Conservation (phyloP, 2,329 filamentous ascomycete genomes). For the Colletotrichum sp. region DNA sequence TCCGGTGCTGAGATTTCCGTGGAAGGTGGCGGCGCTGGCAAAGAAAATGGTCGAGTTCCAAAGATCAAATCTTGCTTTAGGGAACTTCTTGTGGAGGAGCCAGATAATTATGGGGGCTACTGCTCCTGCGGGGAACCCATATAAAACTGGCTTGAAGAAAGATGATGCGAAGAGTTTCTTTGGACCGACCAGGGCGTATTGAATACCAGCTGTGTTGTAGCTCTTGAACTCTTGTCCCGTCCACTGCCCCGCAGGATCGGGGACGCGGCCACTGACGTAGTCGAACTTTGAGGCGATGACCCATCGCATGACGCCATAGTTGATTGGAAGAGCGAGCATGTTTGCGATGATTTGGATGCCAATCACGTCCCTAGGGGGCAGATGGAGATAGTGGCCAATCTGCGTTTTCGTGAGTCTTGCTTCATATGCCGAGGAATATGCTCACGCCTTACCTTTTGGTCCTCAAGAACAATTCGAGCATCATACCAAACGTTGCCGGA, state of each 20-base stretch:
- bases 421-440: too few relatives aligned
- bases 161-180: constrained; percentile 47
- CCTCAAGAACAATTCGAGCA: constrained; percentile 62
- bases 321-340: constrained; percentile 46
- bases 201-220: constrained; percentile 60
- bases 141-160: constrained; percentile 54
- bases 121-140: constrained; percentile 58
- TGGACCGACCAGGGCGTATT: constrained; percentile 62
- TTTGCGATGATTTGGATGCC: constrained; percentile 43
- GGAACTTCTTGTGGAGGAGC: constrained; percentile 56
- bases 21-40: constrained; percentile 58
- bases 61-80: constrained; percentile 56
- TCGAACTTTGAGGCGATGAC: constrained; percentile 61
- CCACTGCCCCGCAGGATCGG: constrained; percentile 65
- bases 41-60: constrained; percentile 70
- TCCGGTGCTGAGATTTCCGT: constrained; percentile 66
- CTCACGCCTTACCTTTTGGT: constrained; percentile 30
- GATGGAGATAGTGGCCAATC: constrained; percentile 69
- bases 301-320: constrained; percentile 67
- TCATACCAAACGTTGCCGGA: constrained; percentile 68
- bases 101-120: constrained; percentile 52
- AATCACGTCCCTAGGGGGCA: constrained; percentile 61
- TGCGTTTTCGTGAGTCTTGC: constrained; percentile 39
- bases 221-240: constrained; percentile 59
- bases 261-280: constrained; percentile 53